Percentiles rank a stretch among this genome's conserved stretches.
These are phyloP conservation scores for Cladosporium cucumerinum DNA, from an alignment of 2,329 filamentous ascomycete species.

Conservation along the genomic window DNA sequence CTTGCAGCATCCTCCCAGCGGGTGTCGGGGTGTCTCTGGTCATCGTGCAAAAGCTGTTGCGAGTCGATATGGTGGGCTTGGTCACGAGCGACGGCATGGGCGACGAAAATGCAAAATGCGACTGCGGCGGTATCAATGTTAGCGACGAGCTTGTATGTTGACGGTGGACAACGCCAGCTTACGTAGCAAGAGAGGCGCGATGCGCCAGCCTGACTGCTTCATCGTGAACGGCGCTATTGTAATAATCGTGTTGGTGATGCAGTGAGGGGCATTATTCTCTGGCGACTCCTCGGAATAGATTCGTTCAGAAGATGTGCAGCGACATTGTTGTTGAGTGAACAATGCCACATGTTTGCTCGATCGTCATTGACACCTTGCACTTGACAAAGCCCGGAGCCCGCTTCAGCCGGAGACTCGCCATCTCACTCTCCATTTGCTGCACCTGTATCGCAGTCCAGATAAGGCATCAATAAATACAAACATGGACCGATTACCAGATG, in stretches of 20 bases:
- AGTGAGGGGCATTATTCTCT: background rate
- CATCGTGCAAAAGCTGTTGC: slow-evolving; percentile 18
- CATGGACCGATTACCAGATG: slow-evolving; percentile 36
- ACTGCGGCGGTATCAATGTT: slow-evolving; percentile 18
- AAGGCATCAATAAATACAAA: background rate
- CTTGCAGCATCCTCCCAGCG: slow-evolving; percentile 17
- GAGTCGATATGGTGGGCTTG: slow-evolving; percentile 11
- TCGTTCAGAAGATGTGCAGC: background rate
- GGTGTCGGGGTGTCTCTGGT: slow-evolving; percentile 11
- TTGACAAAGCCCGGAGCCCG: background rate
- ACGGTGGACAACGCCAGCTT: slow-evolving; percentile 11
- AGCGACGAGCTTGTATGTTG: background rate
- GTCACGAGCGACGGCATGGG: slow-evolving; percentile 18
- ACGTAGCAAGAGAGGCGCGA: slow-evolving; percentile 25
- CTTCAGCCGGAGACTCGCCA: background rate
- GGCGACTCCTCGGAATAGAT: background rate
- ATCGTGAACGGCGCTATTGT: slow-evolving; percentile 18
- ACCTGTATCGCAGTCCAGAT: background rate
- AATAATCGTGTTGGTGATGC: background rate
- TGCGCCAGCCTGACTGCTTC: slow-evolving; percentile 23
- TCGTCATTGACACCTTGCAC: slow-evolving; percentile 10
- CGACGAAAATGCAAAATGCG: slow-evolving; percentile 24
- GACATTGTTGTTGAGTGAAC: slow-evolving; percentile 1
- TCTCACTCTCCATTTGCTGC: background rate
- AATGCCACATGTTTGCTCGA: slow-evolving; percentile 6